A percentile compares a stretch with the other conserved stretches of the same genome.
These are phyloP conservation scores for Dipodascopsis uninucleata DNA, from an alignment of 805 yeast species.

Conservation along the genomic window DNA sequence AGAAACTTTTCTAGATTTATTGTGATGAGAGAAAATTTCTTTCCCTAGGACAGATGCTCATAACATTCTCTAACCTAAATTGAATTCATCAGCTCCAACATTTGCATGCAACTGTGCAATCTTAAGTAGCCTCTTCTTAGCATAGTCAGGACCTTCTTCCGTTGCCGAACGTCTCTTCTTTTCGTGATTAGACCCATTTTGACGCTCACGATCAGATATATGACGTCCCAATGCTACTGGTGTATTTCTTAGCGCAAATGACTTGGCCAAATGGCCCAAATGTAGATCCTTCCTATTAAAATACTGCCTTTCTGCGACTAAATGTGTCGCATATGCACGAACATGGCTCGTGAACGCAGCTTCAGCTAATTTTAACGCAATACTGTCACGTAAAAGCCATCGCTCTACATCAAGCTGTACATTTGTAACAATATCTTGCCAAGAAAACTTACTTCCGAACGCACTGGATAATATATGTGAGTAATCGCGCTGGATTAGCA, in stretches of 20 bases:
- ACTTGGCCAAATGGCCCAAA: slow-evolving; percentile 92
- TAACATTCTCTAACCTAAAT: slow-evolving; percentile 49
- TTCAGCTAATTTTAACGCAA: slow-evolving; percentile 61
- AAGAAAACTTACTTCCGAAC: slow-evolving; percentile 43
- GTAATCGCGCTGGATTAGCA: slow-evolving; percentile 47
- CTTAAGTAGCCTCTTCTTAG: slow-evolving; percentile 68
- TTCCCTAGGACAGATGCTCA: no score
- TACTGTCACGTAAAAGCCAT: slow-evolving; percentile 67
- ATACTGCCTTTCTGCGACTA: slow-evolving; percentile 68
- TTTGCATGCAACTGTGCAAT: slow-evolving; percentile 68
- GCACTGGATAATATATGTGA: slow-evolving; percentile 35
- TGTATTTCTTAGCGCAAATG: slow-evolving; percentile 90
- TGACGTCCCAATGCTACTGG: slow-evolving; percentile 70
- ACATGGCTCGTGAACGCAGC: slow-evolving; percentile 84
- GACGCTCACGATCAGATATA: no score
- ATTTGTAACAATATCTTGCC: slow-evolving; percentile 95
- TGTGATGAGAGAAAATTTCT: no score
- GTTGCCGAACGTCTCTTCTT: slow-evolving; percentile 36
- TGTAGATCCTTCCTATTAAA: slow-evolving; percentile 83
- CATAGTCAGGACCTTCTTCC: slow-evolving; percentile 60
- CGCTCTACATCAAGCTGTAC: slow-evolving; percentile 92
- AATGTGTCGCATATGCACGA: slow-evolving; percentile 94
- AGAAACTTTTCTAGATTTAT: no score
- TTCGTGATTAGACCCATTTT: slow-evolving; percentile 38
- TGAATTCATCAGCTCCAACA: slow-evolving; percentile 69